phyloP scores from a whole-genome alignment of 169 alveolate genomes.

The Cryptosporidium meleagridis region DNA sequence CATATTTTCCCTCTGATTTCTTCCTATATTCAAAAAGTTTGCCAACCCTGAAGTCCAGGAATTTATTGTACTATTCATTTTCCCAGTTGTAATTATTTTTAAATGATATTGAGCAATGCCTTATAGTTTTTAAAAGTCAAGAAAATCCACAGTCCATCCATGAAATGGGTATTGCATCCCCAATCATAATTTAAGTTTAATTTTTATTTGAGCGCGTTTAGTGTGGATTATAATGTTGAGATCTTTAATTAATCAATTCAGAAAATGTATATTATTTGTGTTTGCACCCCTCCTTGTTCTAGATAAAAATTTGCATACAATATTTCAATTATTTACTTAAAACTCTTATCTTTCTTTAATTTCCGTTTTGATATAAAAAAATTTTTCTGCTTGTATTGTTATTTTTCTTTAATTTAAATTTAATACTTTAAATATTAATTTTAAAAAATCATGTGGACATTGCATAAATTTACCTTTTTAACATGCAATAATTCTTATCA shows the following conservation, averaged over 20 bases:
- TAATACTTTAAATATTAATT: too few relatives aligned
- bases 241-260: constrained; percentile 9
- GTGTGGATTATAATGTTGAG: constrained; percentile 46
- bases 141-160: background rate
- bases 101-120: background rate
- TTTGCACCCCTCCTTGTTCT: background rate
- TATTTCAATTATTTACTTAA: background rate
- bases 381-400: too few relatives aligned
- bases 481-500: background rate
- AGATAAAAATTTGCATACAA: background rate
- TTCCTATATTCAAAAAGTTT: constrained; percentile 64
- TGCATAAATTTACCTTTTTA: background rate
- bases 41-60: constrained; percentile 64
- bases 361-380: too few relatives aligned
- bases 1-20: constrained; percentile 47
- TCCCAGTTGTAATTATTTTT: background rate
- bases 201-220: constrained; percentile 31
- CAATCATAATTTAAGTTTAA: background rate
- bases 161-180: background rate
- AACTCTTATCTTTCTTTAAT: background rate
- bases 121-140: background rate
- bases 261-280: background rate
- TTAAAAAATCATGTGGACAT: too few relatives aligned
- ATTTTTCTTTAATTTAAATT: too few relatives aligned
- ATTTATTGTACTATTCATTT: constrained; percentile 45